These are phyloP conservation scores for Physcia stellaris DNA, from an alignment of 495 filamentous ascomycete species.

Conservation along the genomic window DNA sequence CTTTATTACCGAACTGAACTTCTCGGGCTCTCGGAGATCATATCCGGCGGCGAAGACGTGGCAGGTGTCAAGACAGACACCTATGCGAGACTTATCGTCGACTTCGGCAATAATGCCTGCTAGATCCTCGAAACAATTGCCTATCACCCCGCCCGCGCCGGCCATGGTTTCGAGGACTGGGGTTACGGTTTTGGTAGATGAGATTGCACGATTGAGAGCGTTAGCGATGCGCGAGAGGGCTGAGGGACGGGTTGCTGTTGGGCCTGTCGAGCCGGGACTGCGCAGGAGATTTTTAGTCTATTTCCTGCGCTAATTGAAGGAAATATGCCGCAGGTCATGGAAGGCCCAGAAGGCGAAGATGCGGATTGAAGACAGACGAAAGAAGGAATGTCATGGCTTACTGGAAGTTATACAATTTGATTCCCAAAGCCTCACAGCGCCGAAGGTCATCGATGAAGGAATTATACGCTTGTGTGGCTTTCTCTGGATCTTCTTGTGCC, in stretches of 20 bases:
- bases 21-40: slow-evolving; percentile 62
- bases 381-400: slow-evolving; percentile 16
- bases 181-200: slow-evolving; percentile 56
- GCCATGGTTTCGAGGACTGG: slow-evolving; percentile 95
- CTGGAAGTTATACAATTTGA: slow-evolving; percentile 94
- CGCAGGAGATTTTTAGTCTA: too few species aligned
- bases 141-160: slow-evolving; percentile 75
- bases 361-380: background rate
- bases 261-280: slow-evolving; percentile 65
- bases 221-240: slow-evolving; percentile 68
- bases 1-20: slow-evolving; percentile 57
- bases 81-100: slow-evolving; percentile 72
- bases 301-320: too few species aligned
- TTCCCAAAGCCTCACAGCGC: slow-evolving; percentile 79
- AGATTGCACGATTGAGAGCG: slow-evolving; percentile 67
- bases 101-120: slow-evolving; percentile 67
- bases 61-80: slow-evolving; percentile 93
- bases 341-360: background rate
- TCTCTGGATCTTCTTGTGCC: slow-evolving; percentile 63
- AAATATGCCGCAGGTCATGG: too few species aligned
- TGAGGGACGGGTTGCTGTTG: slow-evolving; percentile 43
- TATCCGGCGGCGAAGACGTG: slow-evolving; percentile 91
- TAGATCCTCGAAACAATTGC: slow-evolving; percentile 71
- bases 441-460: slow-evolving; percentile 79
- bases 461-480: slow-evolving; percentile 74